Evolutionary conservation across 2,329 filamentous ascomycete genomes (phyloP).

Genomic region (Eurotiales sp.): DNA sequence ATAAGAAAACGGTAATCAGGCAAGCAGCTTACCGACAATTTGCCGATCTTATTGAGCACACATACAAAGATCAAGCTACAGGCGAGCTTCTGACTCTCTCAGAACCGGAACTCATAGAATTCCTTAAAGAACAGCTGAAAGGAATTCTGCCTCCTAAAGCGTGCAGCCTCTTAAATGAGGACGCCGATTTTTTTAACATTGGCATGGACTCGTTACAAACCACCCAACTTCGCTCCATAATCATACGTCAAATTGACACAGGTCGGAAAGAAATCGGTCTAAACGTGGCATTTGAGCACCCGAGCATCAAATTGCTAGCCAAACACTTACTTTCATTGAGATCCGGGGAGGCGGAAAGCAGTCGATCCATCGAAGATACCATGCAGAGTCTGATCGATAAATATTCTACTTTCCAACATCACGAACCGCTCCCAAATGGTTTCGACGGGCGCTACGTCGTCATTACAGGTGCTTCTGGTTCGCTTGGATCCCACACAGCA

Average conservation of each 20-base stretch:
- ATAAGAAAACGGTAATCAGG: constrained; percentile 57
- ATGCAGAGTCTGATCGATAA: constrained; percentile 49
- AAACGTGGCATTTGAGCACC: constrained; percentile 59
- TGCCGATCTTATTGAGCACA: constrained; percentile 43
- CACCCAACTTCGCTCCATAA: constrained; percentile 52
- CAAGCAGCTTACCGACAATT: constrained; percentile 50
- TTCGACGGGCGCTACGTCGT: constrained; percentile 32
- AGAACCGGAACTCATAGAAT: constrained; percentile 29
- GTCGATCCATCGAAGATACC: constrained; percentile 36
- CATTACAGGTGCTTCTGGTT: constrained; percentile 64
- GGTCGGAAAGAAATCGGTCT: constrained; percentile 47
- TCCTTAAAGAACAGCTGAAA: constrained; percentile 30
- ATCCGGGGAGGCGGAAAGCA: constrained; percentile 28
- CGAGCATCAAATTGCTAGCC: constrained; percentile 47
- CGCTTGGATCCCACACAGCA: constrained; percentile 59
- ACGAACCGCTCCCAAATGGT: constrained; percentile 20
- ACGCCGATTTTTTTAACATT: constrained; percentile 56
- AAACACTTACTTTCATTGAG: constrained; percentile 43
- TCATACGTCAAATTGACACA: constrained; percentile 51
- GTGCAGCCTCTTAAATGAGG: constrained; percentile 23
- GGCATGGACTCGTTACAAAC: constrained; percentile 59
- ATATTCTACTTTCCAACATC: constrained; percentile 36
- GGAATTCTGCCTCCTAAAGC: constrained; percentile 24
- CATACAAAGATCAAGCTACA: constrained; percentile 33
- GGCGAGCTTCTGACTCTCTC: constrained; percentile 22